Evolutionary conservation across 2,329 filamentous ascomycete species (phyloP).

Genomic region (Xylaria sp.): DNA sequence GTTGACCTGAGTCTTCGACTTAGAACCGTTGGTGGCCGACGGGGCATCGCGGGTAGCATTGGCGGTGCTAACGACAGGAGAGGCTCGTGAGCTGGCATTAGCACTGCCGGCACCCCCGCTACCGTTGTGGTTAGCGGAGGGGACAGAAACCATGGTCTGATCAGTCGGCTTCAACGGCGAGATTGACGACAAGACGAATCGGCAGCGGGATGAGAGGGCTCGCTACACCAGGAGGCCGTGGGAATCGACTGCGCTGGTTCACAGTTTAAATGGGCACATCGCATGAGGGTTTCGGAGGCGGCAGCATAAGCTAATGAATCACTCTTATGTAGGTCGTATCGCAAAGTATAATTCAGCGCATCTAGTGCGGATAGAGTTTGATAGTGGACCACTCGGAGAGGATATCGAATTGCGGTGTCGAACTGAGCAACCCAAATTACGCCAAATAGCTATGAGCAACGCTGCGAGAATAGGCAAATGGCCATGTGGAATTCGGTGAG

Average conservation of each 20-base stretch:
- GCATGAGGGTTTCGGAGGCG: slow-evolving; percentile 26
- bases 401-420: not conserved
- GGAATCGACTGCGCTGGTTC: slow-evolving; percentile 35
- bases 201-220: slow-evolving; percentile 12
- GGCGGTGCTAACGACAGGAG: slow-evolving; percentile 51
- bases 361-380: not conserved
- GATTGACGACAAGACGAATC: not conserved
- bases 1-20: slow-evolving; percentile 59
- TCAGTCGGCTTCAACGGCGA: slow-evolving; percentile 5
- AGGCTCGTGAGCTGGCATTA: slow-evolving; percentile 58
- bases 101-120: slow-evolving; percentile 49
- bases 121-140: slow-evolving; percentile 47
- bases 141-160: slow-evolving; percentile 48
- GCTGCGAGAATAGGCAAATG: not conserved
- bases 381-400: not conserved
- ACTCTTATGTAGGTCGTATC: not conserved
- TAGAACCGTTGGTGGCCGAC: slow-evolving; percentile 43
- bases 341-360: not conserved
- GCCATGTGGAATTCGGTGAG: not conserved
- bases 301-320: slow-evolving; percentile 20
- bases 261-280: slow-evolving; percentile 35
- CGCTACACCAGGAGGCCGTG: slow-evolving; percentile 11
- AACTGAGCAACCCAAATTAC: not conserved
- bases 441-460: not conserved
- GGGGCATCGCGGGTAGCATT: slow-evolving; percentile 42